A percentile compares a stretch with the other conserved stretches of the same genome.
phyloP scores from a whole-genome alignment of 208 protist species.

The Endotrypanum monterogeii region DNA sequence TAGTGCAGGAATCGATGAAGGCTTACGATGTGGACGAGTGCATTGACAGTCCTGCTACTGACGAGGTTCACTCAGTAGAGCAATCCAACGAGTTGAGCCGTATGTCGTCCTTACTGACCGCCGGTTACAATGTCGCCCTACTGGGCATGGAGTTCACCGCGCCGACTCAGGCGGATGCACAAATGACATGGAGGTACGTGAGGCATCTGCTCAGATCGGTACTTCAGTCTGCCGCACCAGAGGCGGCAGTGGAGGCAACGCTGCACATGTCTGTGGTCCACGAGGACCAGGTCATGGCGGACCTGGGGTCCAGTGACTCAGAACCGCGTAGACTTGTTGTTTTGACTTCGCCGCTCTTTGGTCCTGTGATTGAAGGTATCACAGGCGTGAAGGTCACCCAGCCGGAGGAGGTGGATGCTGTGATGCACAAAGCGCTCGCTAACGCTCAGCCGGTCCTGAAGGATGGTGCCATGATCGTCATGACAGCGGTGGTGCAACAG shows the following conservation, averaged over 20 bases:
- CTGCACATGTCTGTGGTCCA: conserved; percentile 56
- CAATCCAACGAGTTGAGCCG: conserved; percentile 48
- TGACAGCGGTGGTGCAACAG: conserved; percentile 58
- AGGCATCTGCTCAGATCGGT: conserved; percentile 31
- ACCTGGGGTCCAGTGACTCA: conserved; percentile 34
- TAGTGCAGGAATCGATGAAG: conserved; percentile 40
- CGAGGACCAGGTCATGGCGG: conserved; percentile 39
- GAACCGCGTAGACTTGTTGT: conserved; percentile 31
- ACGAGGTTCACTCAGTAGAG: conserved; percentile 1
- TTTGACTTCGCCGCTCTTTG: conserved; percentile 56
- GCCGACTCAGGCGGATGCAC: conserved; percentile 23
- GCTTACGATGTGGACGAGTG: conserved; percentile 63
- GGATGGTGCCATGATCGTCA: conserved; percentile 41
- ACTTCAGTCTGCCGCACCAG: conserved; percentile 17
- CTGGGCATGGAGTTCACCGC: conserved; percentile 44
- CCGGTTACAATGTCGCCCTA: conserved; percentile 52
- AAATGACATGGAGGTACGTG: conserved; percentile 53
- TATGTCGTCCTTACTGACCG: conserved; percentile 35
- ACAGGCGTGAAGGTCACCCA: conserved; percentile 26
- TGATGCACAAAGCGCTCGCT: conserved; percentile 33
- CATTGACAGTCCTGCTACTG: conserved; percentile 24
- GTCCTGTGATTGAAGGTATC: conserved; percentile 38
- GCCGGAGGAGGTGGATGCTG: conserved; percentile 26
- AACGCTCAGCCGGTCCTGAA: conserved; percentile 30
- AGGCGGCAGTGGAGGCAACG: conserved; percentile 29